phyloP scores from a whole-genome alignment of 257 asterid species.

The Henckelia pumila region DNA sequence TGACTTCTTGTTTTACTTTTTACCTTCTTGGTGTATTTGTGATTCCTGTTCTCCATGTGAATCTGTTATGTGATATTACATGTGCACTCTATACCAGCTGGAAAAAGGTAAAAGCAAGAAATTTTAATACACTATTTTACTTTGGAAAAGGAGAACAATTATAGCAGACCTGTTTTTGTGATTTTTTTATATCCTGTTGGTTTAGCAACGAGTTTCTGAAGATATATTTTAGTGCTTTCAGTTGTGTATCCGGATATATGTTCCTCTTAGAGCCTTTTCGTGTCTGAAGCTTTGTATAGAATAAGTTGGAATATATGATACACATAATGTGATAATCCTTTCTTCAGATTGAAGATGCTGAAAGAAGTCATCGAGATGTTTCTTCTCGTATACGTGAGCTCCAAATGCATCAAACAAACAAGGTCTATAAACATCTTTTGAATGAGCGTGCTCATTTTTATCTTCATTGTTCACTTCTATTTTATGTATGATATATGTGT shows the following conservation, averaged over 20 bases:
- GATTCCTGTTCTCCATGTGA: conserved; percentile 18
- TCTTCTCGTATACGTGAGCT: conserved; percentile 54
- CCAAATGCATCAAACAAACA: conserved; percentile 59
- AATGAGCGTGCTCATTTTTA: background rate
- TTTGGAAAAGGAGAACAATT: conserved; percentile 7
- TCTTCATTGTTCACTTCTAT: background rate
- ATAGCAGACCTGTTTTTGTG: conserved; percentile 19
- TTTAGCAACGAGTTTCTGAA: conserved; percentile 16
- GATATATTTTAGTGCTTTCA: conserved; percentile 1
- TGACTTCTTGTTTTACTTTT: background rate
- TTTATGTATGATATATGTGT: background rate
- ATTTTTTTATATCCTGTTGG: conserved; percentile 1
- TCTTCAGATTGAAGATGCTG: conserved; percentile 62
- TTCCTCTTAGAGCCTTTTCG: conserved; percentile 15
- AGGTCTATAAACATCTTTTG: conserved; percentile 40
- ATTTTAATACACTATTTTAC: too few relatives aligned
- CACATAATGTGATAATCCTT: conserved; percentile 5
- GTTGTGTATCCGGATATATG: conserved; percentile 17
- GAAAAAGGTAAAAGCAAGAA: conserved; percentile 11
- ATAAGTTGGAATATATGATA: background rate
- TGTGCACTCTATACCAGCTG: background rate
- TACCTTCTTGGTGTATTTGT: background rate
- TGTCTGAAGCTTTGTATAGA: background rate
- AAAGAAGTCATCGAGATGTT: conserved; percentile 37
- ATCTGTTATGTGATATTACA: conserved; percentile 13